Conservation (phyloP, 352 stramenopile genomes). For the Phytopythium vexans region DNA sequence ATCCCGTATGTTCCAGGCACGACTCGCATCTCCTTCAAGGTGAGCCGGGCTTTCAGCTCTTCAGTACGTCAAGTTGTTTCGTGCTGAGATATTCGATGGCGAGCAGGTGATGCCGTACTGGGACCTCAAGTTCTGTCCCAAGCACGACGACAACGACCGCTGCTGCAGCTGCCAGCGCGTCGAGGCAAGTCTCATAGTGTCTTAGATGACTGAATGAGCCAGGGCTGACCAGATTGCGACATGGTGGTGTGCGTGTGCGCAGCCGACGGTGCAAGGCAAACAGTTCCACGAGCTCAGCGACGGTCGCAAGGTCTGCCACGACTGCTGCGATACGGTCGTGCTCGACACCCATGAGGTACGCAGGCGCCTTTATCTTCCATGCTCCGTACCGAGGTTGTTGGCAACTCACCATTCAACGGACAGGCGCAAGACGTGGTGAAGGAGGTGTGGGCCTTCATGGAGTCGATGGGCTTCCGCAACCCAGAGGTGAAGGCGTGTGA, state of each 20-base stretch:
- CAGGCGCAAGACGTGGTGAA: constrained; percentile 37
- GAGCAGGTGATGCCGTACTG: constrained; percentile 57
- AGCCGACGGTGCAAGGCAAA: constrained; percentile 22
- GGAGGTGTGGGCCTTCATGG: constrained; percentile 73
- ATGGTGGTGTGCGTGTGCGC: constrained; percentile 3
- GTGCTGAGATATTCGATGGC: too few species aligned
- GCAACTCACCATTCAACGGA: too few species aligned
- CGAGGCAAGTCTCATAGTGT: constrained; percentile 26
- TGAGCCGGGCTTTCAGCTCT: constrained; percentile 9
- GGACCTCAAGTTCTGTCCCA: constrained; percentile 55
- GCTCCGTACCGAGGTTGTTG: too few species aligned
- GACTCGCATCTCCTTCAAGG: constrained; percentile 55
- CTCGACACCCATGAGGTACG: constrained; percentile 60
- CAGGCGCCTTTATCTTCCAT: too few species aligned
- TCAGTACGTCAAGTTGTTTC: too few species aligned
- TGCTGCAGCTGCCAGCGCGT: constrained; percentile 74
- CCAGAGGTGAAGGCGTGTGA: constrained; percentile 30
- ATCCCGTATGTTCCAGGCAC: constrained; percentile 47
- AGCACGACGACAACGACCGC: constrained; percentile 57
- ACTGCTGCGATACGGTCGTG: constrained; percentile 55
- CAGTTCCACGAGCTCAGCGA: constrained; percentile 61
- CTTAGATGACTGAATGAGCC: too few species aligned
- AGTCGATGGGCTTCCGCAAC: constrained; percentile 57
- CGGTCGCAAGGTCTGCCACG: constrained; percentile 61
- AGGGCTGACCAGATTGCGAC: too few species aligned